These are phyloP conservation scores for Fusarium pseudonygamai DNA, from an alignment of 2,329 filamentous ascomycete species.

Conservation along the genomic window DNA sequence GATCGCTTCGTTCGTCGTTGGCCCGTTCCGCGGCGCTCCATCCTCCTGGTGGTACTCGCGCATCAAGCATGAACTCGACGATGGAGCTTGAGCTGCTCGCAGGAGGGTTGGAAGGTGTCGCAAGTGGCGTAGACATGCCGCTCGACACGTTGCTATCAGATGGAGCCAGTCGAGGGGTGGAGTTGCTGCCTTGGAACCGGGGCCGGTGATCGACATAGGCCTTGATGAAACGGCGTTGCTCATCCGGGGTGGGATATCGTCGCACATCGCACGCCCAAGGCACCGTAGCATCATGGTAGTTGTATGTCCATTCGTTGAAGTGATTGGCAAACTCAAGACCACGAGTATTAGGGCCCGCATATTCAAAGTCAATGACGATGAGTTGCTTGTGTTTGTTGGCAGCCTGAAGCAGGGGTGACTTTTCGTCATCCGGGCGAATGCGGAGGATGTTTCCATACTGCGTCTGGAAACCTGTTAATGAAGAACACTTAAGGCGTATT, in stretches of 20 bases:
- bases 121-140: slow-evolving; percentile 45
- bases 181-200: slow-evolving; percentile 61
- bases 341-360: slow-evolving; percentile 86
- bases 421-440: slow-evolving; percentile 70
- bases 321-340: slow-evolving; percentile 97
- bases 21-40: slow-evolving; percentile 64
- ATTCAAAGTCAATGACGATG: slow-evolving; percentile 98
- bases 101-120: slow-evolving; percentile 45
- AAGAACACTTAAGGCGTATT: background rate
- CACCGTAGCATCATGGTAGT: slow-evolving; percentile 81
- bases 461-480: slow-evolving; percentile 65
- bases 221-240: slow-evolving; percentile 85
- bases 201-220: slow-evolving; percentile 88
- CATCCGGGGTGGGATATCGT: slow-evolving; percentile 79
- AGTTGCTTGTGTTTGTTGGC: slow-evolving; percentile 96
- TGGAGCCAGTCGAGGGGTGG: slow-evolving; percentile 61
- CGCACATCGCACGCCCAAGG: slow-evolving; percentile 74
- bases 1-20: slow-evolving; percentile 71
- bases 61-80: slow-evolving; percentile 84
- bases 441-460: slow-evolving; percentile 98
- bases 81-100: slow-evolving; percentile 65
- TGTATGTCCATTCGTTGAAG: slow-evolving; percentile 98
- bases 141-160: slow-evolving; percentile 52
- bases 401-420: slow-evolving; percentile 87
- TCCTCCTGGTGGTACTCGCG: slow-evolving; percentile 64